Evolutionary conservation across 148 eudicot species (phyloP), one percentile per base, ranked within the genome.

Genomic region (Camellia japonica): DNA sequence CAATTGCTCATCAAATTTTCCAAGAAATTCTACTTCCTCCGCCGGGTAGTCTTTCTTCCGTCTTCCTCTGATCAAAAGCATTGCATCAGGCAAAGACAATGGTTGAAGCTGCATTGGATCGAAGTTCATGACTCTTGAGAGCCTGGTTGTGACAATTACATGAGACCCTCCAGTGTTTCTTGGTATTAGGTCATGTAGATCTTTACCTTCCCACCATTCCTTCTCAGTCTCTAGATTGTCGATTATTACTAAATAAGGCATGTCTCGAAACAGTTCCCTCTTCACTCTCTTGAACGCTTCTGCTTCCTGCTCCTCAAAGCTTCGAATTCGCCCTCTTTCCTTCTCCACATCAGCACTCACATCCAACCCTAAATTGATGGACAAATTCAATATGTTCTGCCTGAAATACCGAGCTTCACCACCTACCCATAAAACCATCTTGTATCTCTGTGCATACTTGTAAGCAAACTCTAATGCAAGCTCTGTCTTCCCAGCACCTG

Each of bases 171-270:
- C 98, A 0, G 94, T 91, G 88, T 88, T 91, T 78, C 94, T 87
- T 18, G 98, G 98, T 58, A 94, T 91, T 61, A 92, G 80, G 77
- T 94, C 94, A 70, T 91, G 92, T 43, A 94, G 80, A 78, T 91
- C 94, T 82, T 92, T 94, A 42, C 94, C 98, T 77, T 94, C 98
- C 98, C 97, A 94, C 97, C 97, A 94, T 72, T 91, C 94, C 56
- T 87, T 89, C 86, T 94, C 98, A 0, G 87, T 88, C 79, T 94
- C 97, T 14, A 94, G 89, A 81, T 94, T 88, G 70, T 94, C 98
- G 3, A 94, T 90, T 2, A 94, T 88, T 44, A 94, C 71, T 75
- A 94, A 84, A 80, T 94, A 94, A 23, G 98, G 98, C 87, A 89
- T 84, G 78, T 94, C 97, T 23, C 92, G 83, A 64, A 92, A 94